Base-by-base conservation (phyloP, 2,329 filamentous ascomycete species). In the Colletotrichum sp. region DNA sequence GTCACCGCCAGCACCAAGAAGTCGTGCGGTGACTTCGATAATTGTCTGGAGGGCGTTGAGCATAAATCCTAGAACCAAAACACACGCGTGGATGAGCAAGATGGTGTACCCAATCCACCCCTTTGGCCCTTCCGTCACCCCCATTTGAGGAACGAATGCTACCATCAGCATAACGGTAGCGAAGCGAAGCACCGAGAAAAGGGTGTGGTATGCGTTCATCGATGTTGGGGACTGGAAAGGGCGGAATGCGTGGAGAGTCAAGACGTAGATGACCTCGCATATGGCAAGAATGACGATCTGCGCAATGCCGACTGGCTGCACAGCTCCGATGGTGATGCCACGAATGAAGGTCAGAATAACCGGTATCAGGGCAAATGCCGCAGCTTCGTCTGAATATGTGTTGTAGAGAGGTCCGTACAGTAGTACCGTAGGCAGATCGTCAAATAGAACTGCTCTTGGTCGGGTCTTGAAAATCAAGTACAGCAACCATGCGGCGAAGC, bases 31-130 rank as follows among this genome's bases (percentile, higher is more conserved):
- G 11, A 99, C 95, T 83, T 99, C 97, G 54, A 98, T 90, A 55
- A 98, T 89, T 0, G 96, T 98, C 81, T 98, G 95, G 8, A 98
- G 82, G 2, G 97, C 94, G 81, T 98, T 98, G 68, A 99, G 87
- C 82, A 98, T 94, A 85, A 98, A 99, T 3, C 95, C 96, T 78
- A 98, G 94, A 5, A 98, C 88, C 27, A 99, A 85, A 0, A 98
- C 95, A 75, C 93, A 89, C 5, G 91, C 96, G 80, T 99, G 97
- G 43, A 98, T 90, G 33, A 97, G 83, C 62, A 99, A 87, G 70
- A 98, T 97, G 31, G 93, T 91, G 81, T 99, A 99, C 47, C 96
- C 97, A 77, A 98, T 94, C 97, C 97, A 99, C 6, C 96, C 95
- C 81, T 96, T 97, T 2, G 94, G 87, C 0, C 93, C 91, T 79